These are phyloP conservation scores for Yamadazyma atmosphaerica DNA, from an alignment of 1,139 yeast genomes.

Conservation along the genomic window DNA sequence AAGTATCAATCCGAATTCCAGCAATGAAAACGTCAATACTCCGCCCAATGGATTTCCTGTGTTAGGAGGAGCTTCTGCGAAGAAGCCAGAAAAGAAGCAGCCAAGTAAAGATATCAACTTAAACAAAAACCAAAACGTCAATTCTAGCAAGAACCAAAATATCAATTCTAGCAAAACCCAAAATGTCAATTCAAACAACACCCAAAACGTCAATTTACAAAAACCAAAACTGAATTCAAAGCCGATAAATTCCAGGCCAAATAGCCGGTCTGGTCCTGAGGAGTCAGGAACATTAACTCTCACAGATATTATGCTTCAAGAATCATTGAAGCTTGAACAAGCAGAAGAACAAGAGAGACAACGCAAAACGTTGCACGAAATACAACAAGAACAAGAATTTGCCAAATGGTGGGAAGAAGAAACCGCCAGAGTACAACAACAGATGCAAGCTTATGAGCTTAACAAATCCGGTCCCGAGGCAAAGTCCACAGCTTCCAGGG, in stretches of 20 bases:
- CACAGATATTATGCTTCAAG: slow-evolving; percentile 43
- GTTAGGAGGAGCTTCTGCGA: too few relatives aligned
- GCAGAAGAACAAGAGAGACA: slow-evolving; percentile 28
- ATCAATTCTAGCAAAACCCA: not conserved
- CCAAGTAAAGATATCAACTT: too few relatives aligned
- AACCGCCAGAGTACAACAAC: slow-evolving; percentile 56
- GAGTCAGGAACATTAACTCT: slow-evolving; percentile 18
- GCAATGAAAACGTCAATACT: not conserved
- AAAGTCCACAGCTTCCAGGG: slow-evolving; percentile 4
- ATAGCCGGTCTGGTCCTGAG: too few relatives aligned
- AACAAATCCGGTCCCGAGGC: too few relatives aligned
- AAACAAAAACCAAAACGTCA: not conserved
- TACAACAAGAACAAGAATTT: slow-evolving; percentile 79
- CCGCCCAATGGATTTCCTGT: too few relatives aligned
- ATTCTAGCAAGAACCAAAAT: too few relatives aligned
- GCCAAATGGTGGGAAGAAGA: slow-evolving; percentile 84
- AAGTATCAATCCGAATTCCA: not conserved
- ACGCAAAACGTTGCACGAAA: slow-evolving; percentile 56
- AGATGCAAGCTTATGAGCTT: slow-evolving; percentile 25
- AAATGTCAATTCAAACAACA: not conserved
- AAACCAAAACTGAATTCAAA: slow-evolving; percentile 2
- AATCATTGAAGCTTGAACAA: slow-evolving; percentile 46
- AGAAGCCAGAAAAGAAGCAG: too few relatives aligned
- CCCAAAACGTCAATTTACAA: not conserved
- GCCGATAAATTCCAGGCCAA: not conserved